These are phyloP conservation scores for Lactarius indigo DNA, from an alignment of 768 basidiomycete genomes.

Conservation along the genomic window DNA sequence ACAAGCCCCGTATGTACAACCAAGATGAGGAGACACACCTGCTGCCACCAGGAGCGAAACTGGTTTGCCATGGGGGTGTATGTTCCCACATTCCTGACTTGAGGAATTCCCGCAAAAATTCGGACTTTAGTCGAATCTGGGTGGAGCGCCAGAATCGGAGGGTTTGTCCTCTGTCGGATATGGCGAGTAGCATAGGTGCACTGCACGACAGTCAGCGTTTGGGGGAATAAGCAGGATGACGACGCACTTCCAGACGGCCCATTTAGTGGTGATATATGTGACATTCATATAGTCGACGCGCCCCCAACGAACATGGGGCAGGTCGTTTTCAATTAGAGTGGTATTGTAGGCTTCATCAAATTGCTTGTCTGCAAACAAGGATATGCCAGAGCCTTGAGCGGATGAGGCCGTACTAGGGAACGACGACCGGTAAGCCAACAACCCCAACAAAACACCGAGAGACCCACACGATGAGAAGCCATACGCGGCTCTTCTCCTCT, in stretches of 20 bases:
- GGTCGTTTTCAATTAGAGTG: slow-evolving; percentile 52
- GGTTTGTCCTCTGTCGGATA: slow-evolving; percentile 66
- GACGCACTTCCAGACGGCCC: slow-evolving; percentile 80
- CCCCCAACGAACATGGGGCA: slow-evolving; percentile 74
- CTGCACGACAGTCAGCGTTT: slow-evolving; percentile 36
- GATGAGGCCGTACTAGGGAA: slow-evolving; percentile 52
- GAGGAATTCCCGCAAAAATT: slow-evolving; percentile 63
- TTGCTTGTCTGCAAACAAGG: slow-evolving; percentile 63
- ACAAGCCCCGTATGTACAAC: not conserved
- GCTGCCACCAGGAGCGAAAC: slow-evolving; percentile 73
- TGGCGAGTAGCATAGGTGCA: slow-evolving; percentile 70
- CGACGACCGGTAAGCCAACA: slow-evolving; percentile 1
- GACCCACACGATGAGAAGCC: slow-evolving; percentile 74
- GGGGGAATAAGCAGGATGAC: not conserved
- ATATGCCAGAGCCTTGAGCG: slow-evolving; percentile 58
- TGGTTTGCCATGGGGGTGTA: slow-evolving; percentile 63
- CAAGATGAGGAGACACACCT: slow-evolving; percentile 43
- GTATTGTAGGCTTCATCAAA: slow-evolving; percentile 76
- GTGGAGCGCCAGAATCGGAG: slow-evolving; percentile 78
- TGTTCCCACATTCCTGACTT: slow-evolving; percentile 57
- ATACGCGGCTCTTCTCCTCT: slow-evolving; percentile 68
- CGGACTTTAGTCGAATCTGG: slow-evolving; percentile 56
- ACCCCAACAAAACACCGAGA: not conserved
- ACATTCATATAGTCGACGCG: slow-evolving; percentile 88
- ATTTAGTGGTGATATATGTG: slow-evolving; percentile 78